phyloP scores from a whole-genome alignment of 1,284 basidiomycete species.

The Ceratobasidium sp. region DNA sequence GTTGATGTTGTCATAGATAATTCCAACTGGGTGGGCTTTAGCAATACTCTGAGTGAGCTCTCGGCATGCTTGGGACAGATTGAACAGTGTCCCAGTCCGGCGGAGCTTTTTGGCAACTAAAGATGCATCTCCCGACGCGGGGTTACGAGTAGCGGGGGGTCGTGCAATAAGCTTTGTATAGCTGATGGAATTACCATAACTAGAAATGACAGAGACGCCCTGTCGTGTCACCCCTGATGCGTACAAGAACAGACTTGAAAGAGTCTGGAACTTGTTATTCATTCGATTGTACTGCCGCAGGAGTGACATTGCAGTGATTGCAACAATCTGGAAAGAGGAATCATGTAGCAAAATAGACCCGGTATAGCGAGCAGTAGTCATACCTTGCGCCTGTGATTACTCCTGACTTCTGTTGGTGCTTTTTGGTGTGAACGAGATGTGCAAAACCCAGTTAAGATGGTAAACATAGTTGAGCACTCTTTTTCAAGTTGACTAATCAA shows the following conservation, averaged over 20 bases:
- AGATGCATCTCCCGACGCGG: neutral
- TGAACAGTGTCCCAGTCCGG: conserved; percentile 4
- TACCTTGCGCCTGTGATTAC: neutral
- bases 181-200: conserved; percentile 17
- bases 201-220: conserved; percentile 6
- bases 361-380: neutral
- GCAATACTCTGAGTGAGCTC: neutral
- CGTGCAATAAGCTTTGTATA: conserved; percentile 12
- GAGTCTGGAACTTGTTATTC: conserved; percentile 4
- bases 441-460: neutral
- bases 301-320: neutral
- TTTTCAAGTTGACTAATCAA: neutral
- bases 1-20: conserved; percentile 19
- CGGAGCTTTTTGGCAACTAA: neutral
- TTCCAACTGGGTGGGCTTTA: neutral
- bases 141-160: neutral
- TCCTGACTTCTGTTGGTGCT: neutral
- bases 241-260: conserved; percentile 1
- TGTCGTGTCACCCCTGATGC: neutral
- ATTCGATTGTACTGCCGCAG: neutral
- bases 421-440: neutral
- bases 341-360: neutral
- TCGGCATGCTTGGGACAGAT: conserved; percentile 6
- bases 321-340: neutral
- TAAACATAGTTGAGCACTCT: neutral